A percentile compares a stretch with the other conserved stretches of the same genome.
These are phyloP conservation scores for Acacia melanoxylon DNA, from an alignment of 306 rosid genomes.

Conservation along the genomic window DNA sequence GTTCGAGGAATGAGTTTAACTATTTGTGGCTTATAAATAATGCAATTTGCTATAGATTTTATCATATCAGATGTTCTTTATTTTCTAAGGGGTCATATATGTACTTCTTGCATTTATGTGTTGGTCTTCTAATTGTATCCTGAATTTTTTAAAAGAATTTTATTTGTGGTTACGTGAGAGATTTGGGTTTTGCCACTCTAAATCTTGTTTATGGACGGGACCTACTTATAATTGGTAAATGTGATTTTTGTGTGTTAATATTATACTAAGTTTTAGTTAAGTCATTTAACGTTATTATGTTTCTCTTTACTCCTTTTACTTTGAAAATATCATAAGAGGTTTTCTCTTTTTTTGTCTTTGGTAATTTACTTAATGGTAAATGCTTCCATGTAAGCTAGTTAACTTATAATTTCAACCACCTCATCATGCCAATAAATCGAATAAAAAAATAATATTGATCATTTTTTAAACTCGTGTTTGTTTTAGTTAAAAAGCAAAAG, in stretches of 20 bases:
- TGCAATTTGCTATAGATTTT: neutral
- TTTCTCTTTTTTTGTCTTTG: neutral
- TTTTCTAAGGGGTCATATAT: neutral
- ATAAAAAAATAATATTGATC: no score
- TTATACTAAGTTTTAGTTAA: neutral
- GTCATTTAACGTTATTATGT: neutral
- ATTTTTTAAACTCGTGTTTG: no score
- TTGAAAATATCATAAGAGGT: neutral
- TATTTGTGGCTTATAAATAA: neutral
- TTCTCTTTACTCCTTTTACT: neutral
- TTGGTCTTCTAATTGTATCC: neutral
- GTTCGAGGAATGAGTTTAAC: neutral
- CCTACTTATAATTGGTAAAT: neutral
- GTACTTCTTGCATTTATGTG: neutral
- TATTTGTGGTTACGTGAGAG: neutral
- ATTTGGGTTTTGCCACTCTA: conserved; percentile 2
- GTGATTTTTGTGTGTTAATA: neutral
- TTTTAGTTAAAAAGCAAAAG: no score
- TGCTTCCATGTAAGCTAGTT: neutral
- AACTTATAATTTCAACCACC: neutral
- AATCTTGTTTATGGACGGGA: neutral
- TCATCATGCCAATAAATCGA: no score
- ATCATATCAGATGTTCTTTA: neutral
- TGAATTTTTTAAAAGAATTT: neutral
- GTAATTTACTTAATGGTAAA: neutral